These are phyloP conservation scores for Candida labiduridarum DNA, from an alignment of 1,139 yeast genomes.

Conservation along the genomic window DNA sequence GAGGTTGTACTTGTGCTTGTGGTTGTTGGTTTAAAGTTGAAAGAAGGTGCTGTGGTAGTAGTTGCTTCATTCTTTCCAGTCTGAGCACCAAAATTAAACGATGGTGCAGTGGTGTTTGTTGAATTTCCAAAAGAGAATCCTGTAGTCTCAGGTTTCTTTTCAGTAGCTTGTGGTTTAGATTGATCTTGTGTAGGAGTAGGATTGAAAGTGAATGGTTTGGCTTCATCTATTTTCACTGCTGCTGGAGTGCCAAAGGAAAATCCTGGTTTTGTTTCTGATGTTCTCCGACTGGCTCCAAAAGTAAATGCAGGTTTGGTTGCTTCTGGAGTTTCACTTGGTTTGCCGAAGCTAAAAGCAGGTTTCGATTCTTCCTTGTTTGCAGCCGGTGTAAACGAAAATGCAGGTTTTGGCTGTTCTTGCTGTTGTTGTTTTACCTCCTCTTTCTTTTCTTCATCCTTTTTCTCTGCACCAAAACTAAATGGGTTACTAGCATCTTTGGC, in stretches of 20 bases:
- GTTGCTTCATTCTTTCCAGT: background rate
- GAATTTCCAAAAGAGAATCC: background rate
- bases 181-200: background rate
- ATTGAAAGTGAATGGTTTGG: background rate
- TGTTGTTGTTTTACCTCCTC: background rate
- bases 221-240: background rate
- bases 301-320: background rate
- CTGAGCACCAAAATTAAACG: background rate
- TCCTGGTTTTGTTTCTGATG: conserved; percentile 15
- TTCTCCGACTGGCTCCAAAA: conserved; percentile 4
- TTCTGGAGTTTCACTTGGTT: conserved; percentile 16
- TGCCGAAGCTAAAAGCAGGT: conserved; percentile 11
- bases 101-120: background rate
- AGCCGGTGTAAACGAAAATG: conserved; percentile 2
- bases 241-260: conserved; percentile 15
- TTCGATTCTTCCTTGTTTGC: conserved; percentile 4
- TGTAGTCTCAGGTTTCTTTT: background rate
- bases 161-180: background rate
- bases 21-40: conserved; percentile 7
- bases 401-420: conserved; percentile 1
- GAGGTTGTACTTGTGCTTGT: background rate
- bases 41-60: conserved; percentile 12
- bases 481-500: background rate
- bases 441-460: conserved; percentile 1
- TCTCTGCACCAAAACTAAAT: conserved; percentile 4